phyloP scores from a whole-genome alignment of 768 basidiomycete genomes.

The Gloeostereum incarnatum region DNA sequence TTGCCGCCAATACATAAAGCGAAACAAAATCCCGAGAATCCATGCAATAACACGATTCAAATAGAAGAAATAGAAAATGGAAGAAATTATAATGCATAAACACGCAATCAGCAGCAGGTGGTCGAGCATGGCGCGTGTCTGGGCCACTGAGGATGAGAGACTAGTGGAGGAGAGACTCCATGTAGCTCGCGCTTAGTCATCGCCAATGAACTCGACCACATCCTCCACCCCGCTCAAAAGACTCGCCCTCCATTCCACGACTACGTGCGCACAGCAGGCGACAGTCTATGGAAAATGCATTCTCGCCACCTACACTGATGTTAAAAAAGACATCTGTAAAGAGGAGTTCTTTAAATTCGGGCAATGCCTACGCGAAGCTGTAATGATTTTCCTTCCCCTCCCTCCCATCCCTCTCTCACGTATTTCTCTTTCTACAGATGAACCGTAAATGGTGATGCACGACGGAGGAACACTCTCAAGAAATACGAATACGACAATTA shows the following conservation, averaged over 20 bases:
- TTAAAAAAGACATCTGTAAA: conserved; percentile 75
- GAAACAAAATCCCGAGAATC: conserved; percentile 54
- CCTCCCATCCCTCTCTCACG: not conserved
- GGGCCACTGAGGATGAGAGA: too few relatives aligned
- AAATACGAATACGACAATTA: conserved; percentile 2
- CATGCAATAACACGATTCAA: conserved; percentile 81
- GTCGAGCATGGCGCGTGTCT: conserved; percentile 45
- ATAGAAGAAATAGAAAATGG: conserved; percentile 80
- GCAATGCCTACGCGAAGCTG: conserved; percentile 70
- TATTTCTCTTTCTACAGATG: conserved; percentile 28
- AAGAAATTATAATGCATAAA: conserved; percentile 41
- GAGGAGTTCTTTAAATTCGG: conserved; percentile 81
- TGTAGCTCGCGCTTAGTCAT: too few relatives aligned
- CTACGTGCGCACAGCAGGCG: conserved; percentile 67
- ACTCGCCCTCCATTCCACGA: conserved; percentile 63
- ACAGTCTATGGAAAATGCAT: conserved; percentile 85
- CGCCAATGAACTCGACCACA: too few relatives aligned
- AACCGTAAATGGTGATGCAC: conserved; percentile 27
- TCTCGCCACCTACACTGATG: conserved; percentile 72
- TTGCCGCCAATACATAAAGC: conserved; percentile 71
- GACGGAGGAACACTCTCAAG: too few relatives aligned
- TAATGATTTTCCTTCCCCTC: conserved; percentile 27
- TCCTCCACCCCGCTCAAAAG: conserved; percentile 45
- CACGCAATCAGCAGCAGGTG: conserved; percentile 54
- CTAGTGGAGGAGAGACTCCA: too few relatives aligned